A percentile compares a stretch with the other conserved stretches of the same genome.
Evolutionary conservation across 1,284 basidiomycete species (phyloP).

Genomic region (Megacollybia platyphylla): DNA sequence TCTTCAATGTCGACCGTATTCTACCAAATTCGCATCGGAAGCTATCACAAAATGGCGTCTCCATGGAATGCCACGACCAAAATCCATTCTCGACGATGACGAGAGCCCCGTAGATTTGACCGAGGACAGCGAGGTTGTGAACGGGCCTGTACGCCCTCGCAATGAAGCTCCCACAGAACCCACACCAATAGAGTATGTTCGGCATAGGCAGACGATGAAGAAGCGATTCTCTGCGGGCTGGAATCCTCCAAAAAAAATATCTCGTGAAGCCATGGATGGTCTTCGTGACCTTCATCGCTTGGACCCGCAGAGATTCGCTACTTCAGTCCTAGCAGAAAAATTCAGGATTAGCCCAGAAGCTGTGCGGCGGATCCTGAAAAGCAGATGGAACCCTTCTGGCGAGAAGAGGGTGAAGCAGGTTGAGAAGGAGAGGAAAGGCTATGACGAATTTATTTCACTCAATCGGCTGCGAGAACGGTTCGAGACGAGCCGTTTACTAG

Average conservation of each 20-base stretch:
- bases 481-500: constrained; percentile 14
- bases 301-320: constrained; percentile 61
- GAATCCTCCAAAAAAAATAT: constrained; percentile 78
- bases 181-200: constrained; percentile 39
- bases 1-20: constrained; percentile 3
- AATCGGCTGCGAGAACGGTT: constrained; percentile 30
- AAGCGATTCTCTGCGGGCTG: constrained; percentile 67
- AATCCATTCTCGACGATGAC: constrained; percentile 39
- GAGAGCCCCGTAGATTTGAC: constrained; percentile 32
- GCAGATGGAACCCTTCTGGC: constrained; percentile 61
- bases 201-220: constrained; percentile 48
- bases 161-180: constrained; percentile 25
- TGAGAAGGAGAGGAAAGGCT: constrained; percentile 45
- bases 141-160: constrained; percentile 28
- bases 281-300: constrained; percentile 60
- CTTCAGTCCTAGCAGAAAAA: constrained; percentile 59
- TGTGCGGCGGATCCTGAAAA: constrained; percentile 73
- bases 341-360: constrained; percentile 84
- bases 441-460: constrained; percentile 22
- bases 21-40: constrained; percentile 4
- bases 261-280: constrained; percentile 85
- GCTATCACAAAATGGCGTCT: constrained; percentile 6
- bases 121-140: constrained; percentile 37
- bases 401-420: constrained; percentile 41
- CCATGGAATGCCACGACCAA: constrained; percentile 6